Conservation (phyloP, 208 protist genomes). For the Leptomonas pyrrhocoris region DNA sequence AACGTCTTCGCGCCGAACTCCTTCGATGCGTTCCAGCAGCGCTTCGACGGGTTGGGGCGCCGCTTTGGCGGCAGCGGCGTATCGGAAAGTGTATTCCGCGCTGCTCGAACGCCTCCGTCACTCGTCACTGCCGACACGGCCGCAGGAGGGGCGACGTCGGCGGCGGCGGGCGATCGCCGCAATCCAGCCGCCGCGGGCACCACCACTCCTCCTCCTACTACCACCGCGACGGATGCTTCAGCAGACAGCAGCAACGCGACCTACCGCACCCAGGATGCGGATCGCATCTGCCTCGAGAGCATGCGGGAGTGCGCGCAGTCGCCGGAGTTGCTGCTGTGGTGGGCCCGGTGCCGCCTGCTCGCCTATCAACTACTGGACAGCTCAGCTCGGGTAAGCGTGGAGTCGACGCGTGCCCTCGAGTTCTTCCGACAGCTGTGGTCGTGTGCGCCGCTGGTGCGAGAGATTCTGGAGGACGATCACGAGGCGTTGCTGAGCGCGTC, state of each 20-base stretch:
- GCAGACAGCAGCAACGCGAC: background rate
- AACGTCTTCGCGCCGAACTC: background rate
- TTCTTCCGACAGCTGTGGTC: slow-evolving; percentile 71
- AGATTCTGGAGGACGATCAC: slow-evolving; percentile 45
- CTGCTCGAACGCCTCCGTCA: background rate
- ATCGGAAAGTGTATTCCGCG: background rate
- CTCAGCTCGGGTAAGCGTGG: slow-evolving; percentile 41
- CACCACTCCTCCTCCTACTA: background rate
- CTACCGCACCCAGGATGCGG: slow-evolving; percentile 29
- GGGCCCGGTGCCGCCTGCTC: slow-evolving; percentile 80
- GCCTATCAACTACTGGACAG: slow-evolving; percentile 45
- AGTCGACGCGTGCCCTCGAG: slow-evolving; percentile 40
- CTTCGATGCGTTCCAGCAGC: background rate
- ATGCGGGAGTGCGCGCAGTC: slow-evolving; percentile 49
- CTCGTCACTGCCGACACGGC: background rate
- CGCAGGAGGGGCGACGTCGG: background rate
- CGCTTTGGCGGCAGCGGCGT: background rate
- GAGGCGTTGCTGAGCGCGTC: slow-evolving; percentile 22
- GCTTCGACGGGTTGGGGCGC: background rate
- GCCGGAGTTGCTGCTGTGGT: slow-evolving; percentile 66
- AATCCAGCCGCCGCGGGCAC: background rate
- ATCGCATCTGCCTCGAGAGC: slow-evolving; percentile 46
- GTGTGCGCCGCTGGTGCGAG: slow-evolving; percentile 42
- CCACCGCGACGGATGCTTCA: background rate
- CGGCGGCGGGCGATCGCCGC: background rate